Base-by-base conservation (phyloP, 768 basidiomycete species). In the Pisolithus marmoratus region DNA sequence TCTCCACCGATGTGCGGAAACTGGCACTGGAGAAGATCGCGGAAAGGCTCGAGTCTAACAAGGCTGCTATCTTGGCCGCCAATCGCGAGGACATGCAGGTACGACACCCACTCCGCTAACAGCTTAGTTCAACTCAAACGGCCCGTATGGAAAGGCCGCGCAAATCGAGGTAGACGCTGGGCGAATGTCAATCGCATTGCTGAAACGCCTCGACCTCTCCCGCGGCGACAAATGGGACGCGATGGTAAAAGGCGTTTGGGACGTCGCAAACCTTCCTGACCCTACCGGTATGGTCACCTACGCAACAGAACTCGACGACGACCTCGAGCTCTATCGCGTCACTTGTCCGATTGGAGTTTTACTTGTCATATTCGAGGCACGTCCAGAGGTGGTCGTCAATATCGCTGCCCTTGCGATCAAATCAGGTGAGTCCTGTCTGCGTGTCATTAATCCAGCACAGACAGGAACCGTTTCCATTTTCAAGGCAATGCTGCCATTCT, bases 331-430 rank as follows among this genome's bases (percentile, higher is more conserved):
- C 3, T 92, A 95, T 70, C 84, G 93, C 27, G 88, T 98, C 1
- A 90, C 95, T 0, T 98, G 95, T 63, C 94, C 96, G 0, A 94
- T 99, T 56, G 96, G 96, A 20, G 94, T 96, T 1, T 74, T 99
- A 12, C 77, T 99, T 47, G 91, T 98, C 55, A 95, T 99, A 54
- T 99, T 99, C 60, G 96, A 98, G 68, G 90, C 95, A 3, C 80
- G 95, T 26, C 96, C 96, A 1, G 96, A 99, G 66, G 95, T 99
- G 12, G 92, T 98, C 23, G 90, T 97, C 38, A 98, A 98, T 66
- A 97, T 99, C 56, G 91, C 96, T 5, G 82, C 94, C 0, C 73
- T 98, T 62, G 95, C 96, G 1, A 90, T 99, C 64, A 99, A 97
- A 69, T 96, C 94, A 27, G 95, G 95, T 91, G 54, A 53, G 82